Evolutionary conservation across 2,329 filamentous ascomycete genomes (phyloP), one percentile per base, ranked within the genome.

Genomic region (Fusarium siculi): DNA sequence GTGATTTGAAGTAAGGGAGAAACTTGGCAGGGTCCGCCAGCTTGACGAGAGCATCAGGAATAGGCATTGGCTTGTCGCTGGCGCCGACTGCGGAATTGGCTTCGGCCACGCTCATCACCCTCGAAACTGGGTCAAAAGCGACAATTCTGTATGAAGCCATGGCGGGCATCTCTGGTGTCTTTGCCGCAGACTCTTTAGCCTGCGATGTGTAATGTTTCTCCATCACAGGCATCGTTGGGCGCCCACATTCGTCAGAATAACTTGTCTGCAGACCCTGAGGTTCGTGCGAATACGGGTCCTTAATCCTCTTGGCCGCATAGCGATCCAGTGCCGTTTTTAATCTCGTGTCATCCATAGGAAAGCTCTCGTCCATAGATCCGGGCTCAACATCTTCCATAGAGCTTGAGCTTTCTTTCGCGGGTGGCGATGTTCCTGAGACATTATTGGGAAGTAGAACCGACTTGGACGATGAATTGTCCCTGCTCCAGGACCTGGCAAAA

Each of bases 11-110:
- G 73, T 93, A 86, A 8, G 90, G 86, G 18, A 93, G 85, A 80
- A 93, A 93, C 72, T 89, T 89, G 55, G 87, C 85, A 0, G 91
- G 90, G 68, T 91, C 87, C 0, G 89, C 87, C 23, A 93, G 84
- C 12, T 86, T 86, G 4, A 88, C 84, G 5, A 93, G 82, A 4
- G 89, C 88, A 53, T 92, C 88, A 14, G 89, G 85, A 2, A 91
- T 89, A 1, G 89, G 86, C 28, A 90, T 80, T 0, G 88, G 82
- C 0, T 82, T 78, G n/a, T 87, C 82, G 10, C 80, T 81, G 54
- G 87, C 85, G 2, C 84, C 81, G 3, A 87, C 85, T 6, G 85
- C 81, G 7, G 90, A 91, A 2, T 86, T 88, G 3, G 90, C 91
- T 71, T 92, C 89, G 10, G 89, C 90, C 7, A 86, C 84, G 47